phyloP scores from a whole-genome alignment of 352 stramenopile species.

The Phytophthora hibernalis region DNA sequence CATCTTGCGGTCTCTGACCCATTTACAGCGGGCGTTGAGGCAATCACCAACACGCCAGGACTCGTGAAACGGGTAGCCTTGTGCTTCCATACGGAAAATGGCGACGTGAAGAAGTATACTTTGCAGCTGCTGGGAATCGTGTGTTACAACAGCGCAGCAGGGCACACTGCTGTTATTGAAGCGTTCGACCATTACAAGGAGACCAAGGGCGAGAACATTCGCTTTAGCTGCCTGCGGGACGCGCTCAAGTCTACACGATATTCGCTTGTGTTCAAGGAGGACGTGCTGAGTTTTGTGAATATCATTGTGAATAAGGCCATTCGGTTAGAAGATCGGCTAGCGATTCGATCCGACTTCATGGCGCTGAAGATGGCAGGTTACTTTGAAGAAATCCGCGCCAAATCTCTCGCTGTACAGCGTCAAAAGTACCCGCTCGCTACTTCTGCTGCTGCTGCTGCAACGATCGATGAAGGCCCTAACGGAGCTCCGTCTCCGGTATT shows the following conservation, averaged over 20 bases:
- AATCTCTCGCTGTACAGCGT: slow-evolving; percentile 80
- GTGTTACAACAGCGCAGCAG: slow-evolving; percentile 88
- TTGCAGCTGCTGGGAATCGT: slow-evolving; percentile 85
- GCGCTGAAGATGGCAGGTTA: slow-evolving; percentile 86
- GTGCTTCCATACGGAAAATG: slow-evolving; percentile 88
- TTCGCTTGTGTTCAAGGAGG: slow-evolving; percentile 89
- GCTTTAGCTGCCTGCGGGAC: slow-evolving; percentile 84
- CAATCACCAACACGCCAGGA: slow-evolving; percentile 81
- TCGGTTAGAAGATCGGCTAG: slow-evolving; percentile 78
- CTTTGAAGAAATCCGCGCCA: slow-evolving; percentile 88
- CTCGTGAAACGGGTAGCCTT: slow-evolving; percentile 83
- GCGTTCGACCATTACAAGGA: slow-evolving; percentile 88
- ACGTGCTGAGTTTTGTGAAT: slow-evolving; percentile 90
- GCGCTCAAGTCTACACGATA: slow-evolving; percentile 85
- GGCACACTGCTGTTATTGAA: slow-evolving; percentile 80
- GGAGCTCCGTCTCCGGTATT: slow-evolving; percentile 33
- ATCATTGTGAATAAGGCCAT: slow-evolving; percentile 92
- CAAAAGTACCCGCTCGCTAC: slow-evolving; percentile 69
- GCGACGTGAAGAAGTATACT: slow-evolving; percentile 84
- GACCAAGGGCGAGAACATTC: slow-evolving; percentile 79
- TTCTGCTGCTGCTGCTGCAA: slow-evolving; percentile 33
- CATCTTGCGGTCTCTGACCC: slow-evolving; percentile 78
- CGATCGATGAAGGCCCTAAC: slow-evolving; percentile 25
- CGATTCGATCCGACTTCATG: slow-evolving; percentile 87
- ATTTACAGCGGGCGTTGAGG: slow-evolving; percentile 81